Evolutionary conservation across 2,329 filamentous ascomycete species (phyloP).

Genomic region (Paecilomyces sp.): DNA sequence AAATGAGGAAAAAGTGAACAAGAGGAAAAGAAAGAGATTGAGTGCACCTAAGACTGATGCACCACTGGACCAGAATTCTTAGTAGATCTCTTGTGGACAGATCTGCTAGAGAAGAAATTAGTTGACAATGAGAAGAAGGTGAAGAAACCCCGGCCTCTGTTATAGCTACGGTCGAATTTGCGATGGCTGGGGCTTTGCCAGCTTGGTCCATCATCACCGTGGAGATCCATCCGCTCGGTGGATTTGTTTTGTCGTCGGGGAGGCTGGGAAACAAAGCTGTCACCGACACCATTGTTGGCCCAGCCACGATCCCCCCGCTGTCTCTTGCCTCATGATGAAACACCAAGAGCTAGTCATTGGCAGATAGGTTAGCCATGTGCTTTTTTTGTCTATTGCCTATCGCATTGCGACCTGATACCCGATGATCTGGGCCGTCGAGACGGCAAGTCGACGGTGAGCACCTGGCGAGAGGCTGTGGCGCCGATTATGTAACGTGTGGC

Average conservation of each 20-base stretch:
- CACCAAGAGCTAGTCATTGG: neutral
- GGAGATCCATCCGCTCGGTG: neutral
- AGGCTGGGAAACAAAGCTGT: constrained; percentile 3
- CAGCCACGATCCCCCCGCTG: constrained; percentile 1
- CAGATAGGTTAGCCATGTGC: constrained; percentile 1
- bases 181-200: neutral
- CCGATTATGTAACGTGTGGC: neutral
- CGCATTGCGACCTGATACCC: neutral
- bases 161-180: neutral
- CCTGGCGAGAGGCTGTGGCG: neutral
- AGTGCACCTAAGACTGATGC: neutral
- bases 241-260: neutral
- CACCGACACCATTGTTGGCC: neutral
- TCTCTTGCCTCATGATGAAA: neutral
- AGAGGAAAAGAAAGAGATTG: constrained; percentile 1
- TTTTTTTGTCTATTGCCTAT: neutral
- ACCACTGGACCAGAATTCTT: neutral
- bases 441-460: neutral
- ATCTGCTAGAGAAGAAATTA: neutral
- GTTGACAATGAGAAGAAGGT: neutral
- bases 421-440: neutral
- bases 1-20: neutral
- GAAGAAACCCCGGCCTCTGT: neutral
- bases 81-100: neutral
- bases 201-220: neutral